Conservation (phyloP, 495 filamentous ascomycete genomes). For the Viridothelium virens region DNA sequence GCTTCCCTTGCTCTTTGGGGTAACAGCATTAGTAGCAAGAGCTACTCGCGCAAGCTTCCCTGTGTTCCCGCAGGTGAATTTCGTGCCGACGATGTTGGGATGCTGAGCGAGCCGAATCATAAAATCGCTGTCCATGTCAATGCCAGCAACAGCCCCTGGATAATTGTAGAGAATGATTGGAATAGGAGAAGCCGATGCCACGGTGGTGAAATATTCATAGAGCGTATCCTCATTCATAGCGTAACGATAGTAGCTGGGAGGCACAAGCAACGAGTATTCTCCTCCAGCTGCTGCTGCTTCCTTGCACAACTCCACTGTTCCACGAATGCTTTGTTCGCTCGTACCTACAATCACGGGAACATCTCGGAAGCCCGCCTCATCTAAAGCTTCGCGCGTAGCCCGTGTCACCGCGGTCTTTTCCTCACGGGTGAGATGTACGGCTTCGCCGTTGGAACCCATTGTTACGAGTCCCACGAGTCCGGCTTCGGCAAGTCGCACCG, state of each 20-base stretch:
- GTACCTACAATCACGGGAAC: conserved; percentile 76
- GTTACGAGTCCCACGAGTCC: conserved; percentile 78
- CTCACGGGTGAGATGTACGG: conserved; percentile 67
- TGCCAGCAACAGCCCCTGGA: conserved; percentile 80
- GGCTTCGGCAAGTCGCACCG: conserved; percentile 69
- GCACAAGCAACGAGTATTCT: conserved; percentile 70
- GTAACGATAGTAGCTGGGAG: conserved; percentile 75
- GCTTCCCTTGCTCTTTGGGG: conserved; percentile 52
- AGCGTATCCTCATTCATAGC: conserved; percentile 72
- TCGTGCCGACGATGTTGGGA: conserved; percentile 78
- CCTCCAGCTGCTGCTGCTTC: conserved; percentile 62
- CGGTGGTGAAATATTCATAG: conserved; percentile 65
- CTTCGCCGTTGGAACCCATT: conserved; percentile 88
- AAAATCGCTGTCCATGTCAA: conserved; percentile 86
- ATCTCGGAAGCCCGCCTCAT: conserved; percentile 67
- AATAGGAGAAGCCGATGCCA: conserved; percentile 67
- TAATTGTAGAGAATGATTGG: conserved; percentile 88
- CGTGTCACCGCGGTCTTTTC: conserved; percentile 70
- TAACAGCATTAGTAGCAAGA: conserved; percentile 64
- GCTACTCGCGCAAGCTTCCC: conserved; percentile 83
- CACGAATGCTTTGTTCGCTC: conserved; percentile 68
- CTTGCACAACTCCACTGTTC: conserved; percentile 66
- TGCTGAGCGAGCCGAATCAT: conserved; percentile 73
- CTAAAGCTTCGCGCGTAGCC: conserved; percentile 73
- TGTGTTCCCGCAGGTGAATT: conserved; percentile 87